These are phyloP conservation scores for Martiniozyma abietophila DNA, from an alignment of 805 yeast species.

Conservation along the genomic window DNA sequence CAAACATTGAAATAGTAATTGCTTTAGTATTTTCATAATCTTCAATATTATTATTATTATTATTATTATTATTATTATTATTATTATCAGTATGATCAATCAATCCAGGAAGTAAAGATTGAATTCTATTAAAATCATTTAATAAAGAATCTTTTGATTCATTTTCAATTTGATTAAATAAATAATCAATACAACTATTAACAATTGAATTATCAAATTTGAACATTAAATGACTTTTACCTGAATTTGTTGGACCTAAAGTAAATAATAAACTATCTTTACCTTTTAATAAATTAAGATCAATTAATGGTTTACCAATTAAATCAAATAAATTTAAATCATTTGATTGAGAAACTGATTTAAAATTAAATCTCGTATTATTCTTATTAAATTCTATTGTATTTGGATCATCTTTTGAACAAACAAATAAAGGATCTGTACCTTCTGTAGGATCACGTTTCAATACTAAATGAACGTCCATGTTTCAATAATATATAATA, in stretches of 20 bases:
- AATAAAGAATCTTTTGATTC: slow-evolving; percentile 7
- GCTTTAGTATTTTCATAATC: slow-evolving; percentile 19
- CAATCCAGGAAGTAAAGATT: slow-evolving; percentile 8
- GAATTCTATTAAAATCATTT: slow-evolving; percentile 3
- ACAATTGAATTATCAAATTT: slow-evolving; percentile 20
- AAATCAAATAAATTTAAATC: slow-evolving; percentile 14
- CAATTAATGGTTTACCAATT: slow-evolving; percentile 27
- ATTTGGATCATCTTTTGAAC: slow-evolving; percentile 11
- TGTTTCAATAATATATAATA: no score
- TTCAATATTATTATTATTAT: slow-evolving; percentile 4
- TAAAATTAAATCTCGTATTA: slow-evolving; percentile 21
- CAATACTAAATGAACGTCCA: slow-evolving; percentile 12
- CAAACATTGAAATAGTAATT: slow-evolving; percentile 43
- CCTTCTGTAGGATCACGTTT: slow-evolving; percentile 6
- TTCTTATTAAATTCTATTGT: slow-evolving; percentile 20
- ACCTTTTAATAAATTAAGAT: slow-evolving; percentile 20
- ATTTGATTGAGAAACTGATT: slow-evolving; percentile 11
- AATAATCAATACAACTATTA: slow-evolving; percentile 14
- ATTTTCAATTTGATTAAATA: slow-evolving; percentile 15
- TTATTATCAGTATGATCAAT: not conserved
- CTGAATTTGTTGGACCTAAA: slow-evolving; percentile 46
- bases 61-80: not conserved
- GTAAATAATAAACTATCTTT: slow-evolving; percentile 38
- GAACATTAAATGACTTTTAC: slow-evolving; percentile 34
- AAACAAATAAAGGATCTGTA: slow-evolving; percentile 11